A percentile compares a stretch with the other conserved stretches of the same genome.
These are phyloP conservation scores for Pseudogymnoascus sp. DNA, from an alignment of 2,329 filamentous ascomycete species.

Conservation along the genomic window DNA sequence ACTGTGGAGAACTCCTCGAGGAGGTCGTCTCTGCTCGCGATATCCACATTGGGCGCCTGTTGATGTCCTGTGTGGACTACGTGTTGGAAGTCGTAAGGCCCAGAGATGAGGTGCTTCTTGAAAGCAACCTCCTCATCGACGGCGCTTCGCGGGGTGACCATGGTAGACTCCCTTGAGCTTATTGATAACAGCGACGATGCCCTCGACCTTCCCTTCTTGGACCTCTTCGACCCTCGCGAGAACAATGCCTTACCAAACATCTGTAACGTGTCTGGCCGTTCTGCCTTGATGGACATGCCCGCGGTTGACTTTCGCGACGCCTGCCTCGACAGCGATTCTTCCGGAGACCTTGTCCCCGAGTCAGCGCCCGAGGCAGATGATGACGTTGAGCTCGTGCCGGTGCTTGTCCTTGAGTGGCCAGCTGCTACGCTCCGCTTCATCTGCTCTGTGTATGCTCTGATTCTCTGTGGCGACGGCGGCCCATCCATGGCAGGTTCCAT, in stretches of 20 bases:
- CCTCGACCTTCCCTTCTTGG: constrained; percentile 38
- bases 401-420: constrained; percentile 36
- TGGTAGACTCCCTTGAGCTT: background rate
- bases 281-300: constrained; percentile 40
- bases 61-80: constrained; percentile 49
- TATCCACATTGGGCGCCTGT: constrained; percentile 32
- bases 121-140: background rate
- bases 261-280: constrained; percentile 51
- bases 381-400: constrained; percentile 47
- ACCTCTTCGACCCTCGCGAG: constrained; percentile 39
- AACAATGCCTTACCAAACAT: constrained; percentile 53
- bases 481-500: constrained; percentile 51
- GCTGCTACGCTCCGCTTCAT: constrained; percentile 44
- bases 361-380: constrained; percentile 40
- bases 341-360: constrained; percentile 21
- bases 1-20: constrained; percentile 37
- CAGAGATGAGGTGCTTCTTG: constrained; percentile 47
- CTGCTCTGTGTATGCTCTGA: constrained; percentile 50
- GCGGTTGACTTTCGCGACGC: constrained; percentile 48
- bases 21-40: constrained; percentile 33
- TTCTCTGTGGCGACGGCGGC: constrained; percentile 50
- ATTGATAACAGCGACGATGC: constrained; percentile 5
- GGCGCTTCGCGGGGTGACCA: background rate
- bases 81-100: constrained; percentile 59
- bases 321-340: constrained; percentile 40